Evolutionary conservation across 2,329 filamentous ascomycete species (phyloP), one percentile per base, ranked within the genome.

Genomic region (Septoria petroselini): DNA sequence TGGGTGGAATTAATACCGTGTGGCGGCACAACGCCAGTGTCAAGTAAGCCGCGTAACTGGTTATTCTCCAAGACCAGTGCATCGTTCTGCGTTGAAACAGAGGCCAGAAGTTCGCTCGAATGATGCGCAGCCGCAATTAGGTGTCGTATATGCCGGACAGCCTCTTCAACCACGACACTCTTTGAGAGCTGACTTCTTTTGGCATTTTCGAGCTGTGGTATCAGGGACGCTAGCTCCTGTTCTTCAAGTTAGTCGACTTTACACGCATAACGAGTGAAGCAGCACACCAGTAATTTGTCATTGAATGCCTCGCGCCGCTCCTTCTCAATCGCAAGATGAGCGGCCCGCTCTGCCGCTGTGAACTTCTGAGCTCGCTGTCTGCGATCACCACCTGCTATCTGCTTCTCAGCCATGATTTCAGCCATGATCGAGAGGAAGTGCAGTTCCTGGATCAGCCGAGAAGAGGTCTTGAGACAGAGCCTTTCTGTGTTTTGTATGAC

Each of bases 131-230:
- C 29, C n/a, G 27, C 29, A 11, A 15, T 11, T 42, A 30, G 31
- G n/a, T 25, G 17, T n/a, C 48, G 31, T 29, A 48, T 49, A 18
- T 57, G 44, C 23, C 51, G 38, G 7, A 57, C 41, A 31, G 45
- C 50, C 17, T 51, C 51, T 7, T 51, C 37, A 4, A 57, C 54
- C 5, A 57, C 50, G n/a, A 50, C 52, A 18, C 54, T 50, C 31
- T 57, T 57, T 3, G 54, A 54, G 3, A 57, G 51, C 29, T 52
- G 52, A n/a, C 47, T 50, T 29, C 50, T 41, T 37, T 51, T 51
- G 37, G 50, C 42, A 18, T 33, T 43, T 27, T 50, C 48, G 25
- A 57, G 48, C 4, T 34, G 29, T 14, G 54, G 54, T 17, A 54
- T 23, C 12, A 57, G 46, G 1, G 42, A 29, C 6, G 54, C 54